These are phyloP conservation scores for Agroathelia rolfsii DNA, from an alignment of 1,284 basidiomycete species.

Conservation along the genomic window DNA sequence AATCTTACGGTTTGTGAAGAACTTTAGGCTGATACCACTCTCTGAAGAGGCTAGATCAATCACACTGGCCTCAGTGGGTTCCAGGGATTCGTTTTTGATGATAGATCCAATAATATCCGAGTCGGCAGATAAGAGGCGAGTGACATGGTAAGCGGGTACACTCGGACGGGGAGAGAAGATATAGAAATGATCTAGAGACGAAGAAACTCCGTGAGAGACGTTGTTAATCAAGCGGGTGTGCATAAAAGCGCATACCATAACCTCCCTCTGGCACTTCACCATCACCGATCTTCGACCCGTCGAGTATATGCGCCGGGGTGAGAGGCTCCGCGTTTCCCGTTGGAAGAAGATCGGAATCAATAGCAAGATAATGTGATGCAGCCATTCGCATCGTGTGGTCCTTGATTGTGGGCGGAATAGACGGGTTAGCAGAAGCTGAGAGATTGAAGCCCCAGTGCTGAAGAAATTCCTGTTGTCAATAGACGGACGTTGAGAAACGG, in stretches of 20 bases:
- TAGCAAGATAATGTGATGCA: conserved; percentile 1
- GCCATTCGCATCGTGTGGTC: conserved; percentile 35
- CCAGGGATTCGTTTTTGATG: conserved; percentile 13
- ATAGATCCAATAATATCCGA: too few relatives aligned
- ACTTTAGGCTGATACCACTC: conserved; percentile 50
- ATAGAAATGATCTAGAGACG: conserved; percentile 54
- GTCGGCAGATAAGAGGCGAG: conserved; percentile 19
- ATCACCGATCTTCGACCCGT: conserved; percentile 46
- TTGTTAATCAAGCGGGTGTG: conserved; percentile 1
- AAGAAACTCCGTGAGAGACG: conserved; percentile 5
- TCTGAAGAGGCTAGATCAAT: conserved; percentile 45
- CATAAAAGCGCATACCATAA: conserved; percentile 36
- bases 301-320: conserved; percentile 35
- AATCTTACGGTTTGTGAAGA: conserved; percentile 60
- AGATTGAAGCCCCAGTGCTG: conserved; percentile 79
- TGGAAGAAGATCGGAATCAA: conserved; percentile 35
- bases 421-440: conserved; percentile 46
- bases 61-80: conserved; percentile 28
- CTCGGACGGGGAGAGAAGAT: conserved; percentile 30
- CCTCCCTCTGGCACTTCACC: conserved; percentile 43
- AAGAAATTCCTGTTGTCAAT: not conserved
- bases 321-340: conserved; percentile 42
- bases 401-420: conserved; percentile 34
- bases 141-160: conserved; percentile 20
- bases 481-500: not conserved